Evolutionary conservation across 148 eudicot species (phyloP), one percentile per base, ranked within the genome.

Genomic region (Silene conica): DNA sequence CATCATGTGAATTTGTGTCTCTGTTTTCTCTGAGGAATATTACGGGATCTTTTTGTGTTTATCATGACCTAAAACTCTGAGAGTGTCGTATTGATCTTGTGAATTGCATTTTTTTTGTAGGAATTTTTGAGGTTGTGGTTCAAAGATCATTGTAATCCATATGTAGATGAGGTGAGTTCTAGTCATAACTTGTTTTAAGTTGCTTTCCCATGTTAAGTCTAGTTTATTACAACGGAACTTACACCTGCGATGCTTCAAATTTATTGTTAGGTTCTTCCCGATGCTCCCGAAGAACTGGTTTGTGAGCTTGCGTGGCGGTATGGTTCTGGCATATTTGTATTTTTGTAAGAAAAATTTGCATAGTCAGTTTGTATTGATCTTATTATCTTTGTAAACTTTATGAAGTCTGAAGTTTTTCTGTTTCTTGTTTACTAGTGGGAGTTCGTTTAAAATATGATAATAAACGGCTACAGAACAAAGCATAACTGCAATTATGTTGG

Each of bases 111-210:
- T 41, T 77, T 84, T 18, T 9, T n/a, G n/a, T 80, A 95, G 99
- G 99, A 95, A 77, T 95, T 95, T 70, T 75, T 95, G 87, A 90
- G 99, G 80, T 77, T 95, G 84, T 95, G 99, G 99, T 95, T 95
- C 79, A 87, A 86, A 84, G 78, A 90, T 54, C 82, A 92, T 75
- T 92, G 99, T 85, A 90, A 95, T 46, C 99, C 99, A 4, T 95
- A 95, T 18, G 89, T 85, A 74, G 99, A 95, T 70, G 78, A 90
- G 93, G 99, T 90, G 78, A 81, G 80, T 73, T 21, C 14, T 56
- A 55, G 70, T 5, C 54, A 34, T 48, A 48, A 13, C 46, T 28
- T 26, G 61, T 3, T 25, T 2, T 5, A 5, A 14, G 20, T 10
- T 2, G 31, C 7, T 21, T 31, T 22, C 20, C 50, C 31, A 0